Conservation (phyloP, 352 stramenopile species). For the Phytophthora lateralis region DNA sequence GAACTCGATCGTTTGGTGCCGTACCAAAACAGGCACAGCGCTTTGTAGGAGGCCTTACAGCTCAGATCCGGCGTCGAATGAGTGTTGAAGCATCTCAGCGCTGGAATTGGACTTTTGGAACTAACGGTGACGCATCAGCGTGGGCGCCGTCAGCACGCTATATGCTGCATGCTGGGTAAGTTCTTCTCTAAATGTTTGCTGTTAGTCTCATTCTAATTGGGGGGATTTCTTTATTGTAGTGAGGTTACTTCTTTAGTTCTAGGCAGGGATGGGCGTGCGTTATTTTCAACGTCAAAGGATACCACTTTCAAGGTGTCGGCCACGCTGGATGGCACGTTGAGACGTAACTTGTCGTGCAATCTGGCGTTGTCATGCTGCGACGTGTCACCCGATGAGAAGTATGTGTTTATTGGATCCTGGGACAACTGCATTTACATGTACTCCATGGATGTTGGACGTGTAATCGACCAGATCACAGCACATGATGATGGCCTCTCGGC, state of each 20-base stretch:
- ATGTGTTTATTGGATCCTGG: constrained; percentile 82
- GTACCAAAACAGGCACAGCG: constrained; percentile 79
- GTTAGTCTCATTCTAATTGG: not conserved
- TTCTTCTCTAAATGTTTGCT: not conserved
- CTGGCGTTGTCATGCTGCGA: constrained; percentile 80
- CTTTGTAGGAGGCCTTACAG: constrained; percentile 76
- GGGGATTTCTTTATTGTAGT: constrained; percentile 26
- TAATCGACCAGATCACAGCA: constrained; percentile 81
- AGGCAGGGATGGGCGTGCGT: constrained; percentile 58
- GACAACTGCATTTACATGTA: constrained; percentile 91
- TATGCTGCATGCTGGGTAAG: constrained; percentile 74
- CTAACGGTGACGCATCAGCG: constrained; percentile 48
- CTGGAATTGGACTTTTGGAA: constrained; percentile 79
- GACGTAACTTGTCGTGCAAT: constrained; percentile 77
- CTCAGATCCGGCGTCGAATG: constrained; percentile 77
- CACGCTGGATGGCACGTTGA: constrained; percentile 64
- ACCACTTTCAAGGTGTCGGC: constrained; percentile 82
- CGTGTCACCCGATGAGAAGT: constrained; percentile 82
- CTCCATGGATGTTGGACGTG: constrained; percentile 78
- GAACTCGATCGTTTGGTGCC: constrained; percentile 54
- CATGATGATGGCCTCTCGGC: constrained; percentile 81
- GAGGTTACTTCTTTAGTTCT: constrained; percentile 76
- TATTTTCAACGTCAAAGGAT: constrained; percentile 79
- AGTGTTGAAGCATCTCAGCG: constrained; percentile 62
- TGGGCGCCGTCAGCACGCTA: constrained; percentile 73